Conservation (phyloP, 345 rosid genomes). For the Bruguiera sexangula region DNA sequence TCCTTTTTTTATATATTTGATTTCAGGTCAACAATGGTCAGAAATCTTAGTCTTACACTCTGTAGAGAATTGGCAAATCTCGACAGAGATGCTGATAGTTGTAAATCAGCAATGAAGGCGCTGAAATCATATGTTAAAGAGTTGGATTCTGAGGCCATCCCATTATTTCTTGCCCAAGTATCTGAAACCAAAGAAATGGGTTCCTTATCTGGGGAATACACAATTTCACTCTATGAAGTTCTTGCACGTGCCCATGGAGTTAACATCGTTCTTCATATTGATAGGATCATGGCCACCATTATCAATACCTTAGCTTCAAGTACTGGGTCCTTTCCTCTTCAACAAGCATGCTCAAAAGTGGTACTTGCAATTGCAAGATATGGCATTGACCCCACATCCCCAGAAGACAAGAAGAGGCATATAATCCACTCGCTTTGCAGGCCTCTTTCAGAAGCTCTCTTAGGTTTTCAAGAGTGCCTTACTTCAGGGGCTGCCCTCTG, state of each 20-base stretch:
- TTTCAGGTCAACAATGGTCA: constrained; percentile 52
- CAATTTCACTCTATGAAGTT: constrained; percentile 85
- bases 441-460: constrained; percentile 76
- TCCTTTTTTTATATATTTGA: constrained; percentile 2
- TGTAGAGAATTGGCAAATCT: constrained; percentile 72
- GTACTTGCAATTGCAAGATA: constrained; percentile 88
- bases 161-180: constrained; percentile 74
- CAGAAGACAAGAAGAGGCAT: constrained; percentile 60
- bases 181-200: constrained; percentile 90
- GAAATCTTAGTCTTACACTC: constrained; percentile 64
- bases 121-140: constrained; percentile 75
- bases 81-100: constrained; percentile 71
- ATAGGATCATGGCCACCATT: constrained; percentile 75
- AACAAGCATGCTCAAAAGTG: constrained; percentile 95
- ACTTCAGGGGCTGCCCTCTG: constrained; percentile 90
- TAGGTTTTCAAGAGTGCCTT: constrained; percentile 74
- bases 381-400: constrained; percentile 73
- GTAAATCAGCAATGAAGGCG: constrained; percentile 75
- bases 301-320: constrained; percentile 82
- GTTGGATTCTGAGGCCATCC: constrained; percentile 79
- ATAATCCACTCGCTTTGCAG: constrained; percentile 77
- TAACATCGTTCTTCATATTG: constrained; percentile 86
- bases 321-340: constrained; percentile 91
- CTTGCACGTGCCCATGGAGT: constrained; percentile 90
- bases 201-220: constrained; percentile 69